Base-by-base conservation (phyloP, 2,329 filamentous ascomycete genomes). In the Cladosporium halotolerans region DNA sequence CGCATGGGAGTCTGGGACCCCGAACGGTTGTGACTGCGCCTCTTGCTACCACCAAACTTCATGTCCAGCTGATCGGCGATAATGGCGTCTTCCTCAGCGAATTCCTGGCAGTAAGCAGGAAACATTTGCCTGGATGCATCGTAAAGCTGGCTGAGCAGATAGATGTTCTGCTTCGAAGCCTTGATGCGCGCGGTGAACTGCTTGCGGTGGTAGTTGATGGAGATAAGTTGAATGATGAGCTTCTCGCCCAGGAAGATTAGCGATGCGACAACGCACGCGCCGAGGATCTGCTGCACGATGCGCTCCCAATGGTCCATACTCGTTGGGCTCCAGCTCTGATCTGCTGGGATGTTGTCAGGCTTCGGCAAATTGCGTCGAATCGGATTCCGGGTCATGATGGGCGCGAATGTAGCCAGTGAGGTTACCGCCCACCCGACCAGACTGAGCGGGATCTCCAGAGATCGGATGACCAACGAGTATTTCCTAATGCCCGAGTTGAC, bases 81-180 rank as follows among this genome's bases (percentile, higher is more conserved):
- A 63, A 89, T 78, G 66, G 91, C 88, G 70, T 99, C 93, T 68
- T 97, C 93, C 19, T 96, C 88, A 14, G 80, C 78, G 63, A 99
- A 97, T 63, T 97, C 92, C 19, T 77, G 79, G 72, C 90, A 96
- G 73, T 96, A 96, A 72, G 90, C 86, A 23, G 93, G 93, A 66
- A 97, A 99, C 47, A 97, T 77, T 4, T 83, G 79, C 50, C 90
- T 81, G 3, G 92, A 96, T 16, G 91, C 90, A 59, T 97, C 91
- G 69, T 95, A 96, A 52, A 99, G 82, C 31, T 93, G 74, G 14
- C 88, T 85, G 2, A 99, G 77, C 2, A 97, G 80, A 65, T 83
- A 80, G 45, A 97, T 81, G 60, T 92, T 88, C 53, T 82, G 85
- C 75, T 99, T 97, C 19, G 90, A 96, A 40, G 89, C 85, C 69